Evolutionary conservation across 2,329 filamentous ascomycete genomes (phyloP), one percentile per base, ranked within the genome.

Genomic region (Fusarium camptoceras): DNA sequence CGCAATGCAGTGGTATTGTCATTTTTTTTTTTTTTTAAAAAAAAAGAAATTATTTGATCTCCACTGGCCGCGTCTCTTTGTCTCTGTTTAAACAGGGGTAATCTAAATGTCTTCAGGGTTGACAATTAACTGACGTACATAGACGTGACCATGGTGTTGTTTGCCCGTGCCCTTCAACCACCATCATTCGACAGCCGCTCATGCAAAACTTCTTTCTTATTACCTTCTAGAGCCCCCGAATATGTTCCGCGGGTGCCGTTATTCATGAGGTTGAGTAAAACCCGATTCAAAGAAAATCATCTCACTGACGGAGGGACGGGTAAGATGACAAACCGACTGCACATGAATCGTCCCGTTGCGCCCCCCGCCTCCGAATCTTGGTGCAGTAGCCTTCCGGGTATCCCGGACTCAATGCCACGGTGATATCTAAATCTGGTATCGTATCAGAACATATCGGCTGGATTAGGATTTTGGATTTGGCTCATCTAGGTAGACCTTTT

Each of bases 121-220:
- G 41, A 55, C 30, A 30, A 43, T 39, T 54, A 6, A 62, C 49
- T 42, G 39, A 53, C 64, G 53, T 50, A 51, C 30, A 37, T 49
- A 22, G 46, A 61, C 60, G 56, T 71, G 70, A 71, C 46, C 30
- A 70, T 73, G 71, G 66, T 72, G 71, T 70, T 68, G 71, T 73
- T 60, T 55, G 39, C 46, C 55, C 63, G 50, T 72, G 69, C 50
- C 25, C 53, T n/a, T 57, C 49, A 57, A 56, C 49, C 59, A 54
- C 44, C 48, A 73, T 71, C 70, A 55, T 69, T 46, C 55, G 64
- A 71, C 57, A 43, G 15, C 39, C 54, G 24, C 41, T 55, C 31
- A 47, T 30, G 31, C 25, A 55, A 47, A 41, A 15, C 39, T 50
- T 18, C 30, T 24, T 61, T 54, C 18, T 31, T 15, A 55, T 61